Conservation (phyloP, 2,329 filamentous ascomycete species). For the Xylaria sp. region DNA sequence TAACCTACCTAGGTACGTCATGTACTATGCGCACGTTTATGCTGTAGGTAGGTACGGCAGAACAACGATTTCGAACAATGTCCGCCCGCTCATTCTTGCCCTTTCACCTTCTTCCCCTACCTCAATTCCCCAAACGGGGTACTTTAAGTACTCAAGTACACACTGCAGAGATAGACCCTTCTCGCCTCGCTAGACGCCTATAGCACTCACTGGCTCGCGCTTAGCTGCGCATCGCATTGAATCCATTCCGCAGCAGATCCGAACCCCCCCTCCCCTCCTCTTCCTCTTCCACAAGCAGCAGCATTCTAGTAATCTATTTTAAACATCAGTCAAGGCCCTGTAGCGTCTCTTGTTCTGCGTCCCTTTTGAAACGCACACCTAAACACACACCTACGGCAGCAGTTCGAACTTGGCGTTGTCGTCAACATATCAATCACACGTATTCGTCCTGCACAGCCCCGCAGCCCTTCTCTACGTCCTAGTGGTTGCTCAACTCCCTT, state of each 20-base stretch:
- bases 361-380: constrained; percentile 24
- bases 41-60: background rate
- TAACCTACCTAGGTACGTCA: too few relatives aligned
- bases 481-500: background rate
- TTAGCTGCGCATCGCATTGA: constrained; percentile 8
- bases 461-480: constrained; percentile 9
- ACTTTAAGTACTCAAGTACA: background rate
- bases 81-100: background rate
- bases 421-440: constrained; percentile 11
- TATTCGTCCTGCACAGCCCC: constrained; percentile 26
- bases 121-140: background rate
- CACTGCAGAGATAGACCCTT: background rate
- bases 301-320: constrained; percentile 35
- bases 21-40: background rate
- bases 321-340: constrained; percentile 25
- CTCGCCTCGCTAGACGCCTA: background rate
- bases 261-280: constrained; percentile 8
- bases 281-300: background rate
- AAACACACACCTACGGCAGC: constrained; percentile 18
- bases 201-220: background rate
- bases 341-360: constrained; percentile 6
- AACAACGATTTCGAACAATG: constrained; percentile 2
- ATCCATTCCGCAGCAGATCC: constrained; percentile 16
- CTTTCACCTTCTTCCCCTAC: constrained; percentile 3
- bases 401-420: constrained; percentile 7